Percentiles rank a stretch among this genome's conserved stretches.
phyloP scores from a whole-genome alignment of 805 yeast genomes.

The Saccharomyces eubayanus region DNA sequence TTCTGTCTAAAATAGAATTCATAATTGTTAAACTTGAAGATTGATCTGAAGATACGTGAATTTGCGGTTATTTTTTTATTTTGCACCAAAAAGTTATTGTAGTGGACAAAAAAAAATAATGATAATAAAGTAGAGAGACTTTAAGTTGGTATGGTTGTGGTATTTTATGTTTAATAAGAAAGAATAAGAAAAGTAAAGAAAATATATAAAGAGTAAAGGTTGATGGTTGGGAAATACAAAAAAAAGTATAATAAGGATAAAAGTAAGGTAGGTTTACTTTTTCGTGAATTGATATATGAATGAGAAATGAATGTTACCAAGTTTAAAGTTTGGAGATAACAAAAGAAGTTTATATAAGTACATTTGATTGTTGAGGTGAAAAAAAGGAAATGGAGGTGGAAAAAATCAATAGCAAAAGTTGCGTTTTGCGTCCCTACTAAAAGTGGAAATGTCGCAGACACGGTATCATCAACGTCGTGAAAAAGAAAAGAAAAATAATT shows the following conservation, averaged over 20 bases:
- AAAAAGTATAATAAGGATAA: neutral
- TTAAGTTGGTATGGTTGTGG: neutral
- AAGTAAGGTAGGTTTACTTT: neutral
- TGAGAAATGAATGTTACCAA: neutral
- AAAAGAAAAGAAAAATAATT: neutral
- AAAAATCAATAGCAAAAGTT: neutral
- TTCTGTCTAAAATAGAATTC: neutral
- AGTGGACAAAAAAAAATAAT: neutral
- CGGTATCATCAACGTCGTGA: neutral
- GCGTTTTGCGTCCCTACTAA: neutral
- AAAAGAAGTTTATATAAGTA: neutral
- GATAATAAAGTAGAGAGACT: neutral
- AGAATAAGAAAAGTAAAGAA: neutral
- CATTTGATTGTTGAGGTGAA: neutral
- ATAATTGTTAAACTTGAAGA: neutral
- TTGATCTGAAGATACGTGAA: neutral
- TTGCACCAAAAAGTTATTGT: neutral
- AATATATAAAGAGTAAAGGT: neutral
- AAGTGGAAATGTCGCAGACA: neutral
- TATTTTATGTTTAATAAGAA: neutral
- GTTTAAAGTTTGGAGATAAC: neutral
- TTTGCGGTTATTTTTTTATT: neutral
- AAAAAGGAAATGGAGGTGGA: neutral
- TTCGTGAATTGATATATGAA: neutral
- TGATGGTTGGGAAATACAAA: neutral